phyloP scores from a whole-genome alignment of 352 stramenopile genomes.

The Pythium phragmiticola region DNA sequence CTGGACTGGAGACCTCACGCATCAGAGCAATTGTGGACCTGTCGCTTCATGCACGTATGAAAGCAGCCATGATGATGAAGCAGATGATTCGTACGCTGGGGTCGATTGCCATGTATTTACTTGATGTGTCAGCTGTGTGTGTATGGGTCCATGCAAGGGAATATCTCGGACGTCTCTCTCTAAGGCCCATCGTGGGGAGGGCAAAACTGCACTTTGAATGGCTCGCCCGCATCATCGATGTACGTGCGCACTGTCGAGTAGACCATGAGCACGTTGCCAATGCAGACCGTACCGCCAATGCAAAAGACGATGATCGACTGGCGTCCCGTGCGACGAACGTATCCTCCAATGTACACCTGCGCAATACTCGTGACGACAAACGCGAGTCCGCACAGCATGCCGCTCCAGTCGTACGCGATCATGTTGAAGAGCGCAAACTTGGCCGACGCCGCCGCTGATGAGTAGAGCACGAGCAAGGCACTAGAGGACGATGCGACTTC shows the following conservation, averaged over 20 bases:
- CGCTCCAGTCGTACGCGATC: slow-evolving; percentile 48
- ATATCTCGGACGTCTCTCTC: too few species aligned
- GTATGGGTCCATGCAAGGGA: too few species aligned
- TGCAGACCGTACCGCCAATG: slow-evolving; percentile 41
- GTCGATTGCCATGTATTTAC: too few species aligned
- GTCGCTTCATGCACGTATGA: too few species aligned
- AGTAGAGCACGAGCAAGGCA: slow-evolving; percentile 57
- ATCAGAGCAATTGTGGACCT: too few species aligned
- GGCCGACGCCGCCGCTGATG: slow-evolving; percentile 38
- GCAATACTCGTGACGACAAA: slow-evolving; percentile 48
- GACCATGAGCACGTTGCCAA: slow-evolving; percentile 47
- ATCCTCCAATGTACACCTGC: slow-evolving; percentile 52
- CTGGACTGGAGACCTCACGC: too few species aligned
- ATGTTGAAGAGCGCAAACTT: slow-evolving; percentile 59
- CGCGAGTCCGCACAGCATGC: slow-evolving; percentile 37
- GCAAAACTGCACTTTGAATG: slow-evolving; percentile 20
- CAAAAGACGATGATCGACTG: slow-evolving; percentile 58
- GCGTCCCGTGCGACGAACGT: slow-evolving; percentile 45
- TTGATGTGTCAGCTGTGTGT: too few species aligned
- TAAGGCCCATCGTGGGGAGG: background rate
- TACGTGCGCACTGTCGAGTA: slow-evolving; percentile 48
- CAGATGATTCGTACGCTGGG: too few species aligned
- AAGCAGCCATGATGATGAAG: too few species aligned
- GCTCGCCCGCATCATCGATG: slow-evolving; percentile 40
- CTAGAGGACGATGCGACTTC: slow-evolving; percentile 49